These are phyloP conservation scores for Fusarium papillatum DNA, from an alignment of 2,329 filamentous ascomycete genomes.

Conservation along the genomic window DNA sequence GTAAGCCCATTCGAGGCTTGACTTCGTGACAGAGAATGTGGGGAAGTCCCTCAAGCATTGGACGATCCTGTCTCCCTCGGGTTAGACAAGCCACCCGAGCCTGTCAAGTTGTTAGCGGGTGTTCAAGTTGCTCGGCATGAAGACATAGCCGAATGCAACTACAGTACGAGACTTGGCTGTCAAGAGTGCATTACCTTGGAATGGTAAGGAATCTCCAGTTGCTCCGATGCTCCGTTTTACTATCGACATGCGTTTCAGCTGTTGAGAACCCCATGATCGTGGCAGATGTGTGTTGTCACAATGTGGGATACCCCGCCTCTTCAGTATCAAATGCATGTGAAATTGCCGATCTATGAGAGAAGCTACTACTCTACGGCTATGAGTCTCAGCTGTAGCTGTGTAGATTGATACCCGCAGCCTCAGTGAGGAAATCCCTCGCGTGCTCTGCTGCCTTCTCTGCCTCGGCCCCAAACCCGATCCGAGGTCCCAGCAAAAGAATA, in stretches of 20 bases:
- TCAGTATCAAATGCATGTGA: constrained; percentile 22
- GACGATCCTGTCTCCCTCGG: not conserved
- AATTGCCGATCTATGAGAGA: constrained; percentile 1
- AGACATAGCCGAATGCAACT: constrained; percentile 2
- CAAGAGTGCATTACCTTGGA: constrained; percentile 10
- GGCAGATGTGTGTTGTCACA: not conserved
- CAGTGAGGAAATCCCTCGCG: constrained; percentile 27
- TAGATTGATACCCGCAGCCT: constrained; percentile 18
- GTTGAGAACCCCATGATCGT: not conserved
- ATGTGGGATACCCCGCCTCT: not conserved
- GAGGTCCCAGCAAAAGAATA: constrained; percentile 30
- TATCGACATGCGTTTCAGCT: not conserved
- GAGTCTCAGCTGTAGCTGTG: not conserved
- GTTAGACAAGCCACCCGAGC: not conserved
- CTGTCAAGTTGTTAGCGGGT: not conserved
- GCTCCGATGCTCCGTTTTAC: not conserved
- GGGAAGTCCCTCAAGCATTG: constrained; percentile 10
- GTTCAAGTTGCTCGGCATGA: not conserved
- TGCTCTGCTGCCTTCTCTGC: constrained; percentile 29
- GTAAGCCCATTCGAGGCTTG: not conserved
- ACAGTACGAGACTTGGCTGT: constrained; percentile 15
- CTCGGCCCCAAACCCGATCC: constrained; percentile 30
- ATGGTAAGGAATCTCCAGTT: not conserved
- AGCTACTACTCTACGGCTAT: not conserved
- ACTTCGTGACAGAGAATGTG: constrained; percentile 10